Evolutionary conservation across 2,329 filamentous ascomycete genomes (phyloP), one percentile per base, ranked within the genome.

Genomic region (Aspergillus transmontanensis): DNA sequence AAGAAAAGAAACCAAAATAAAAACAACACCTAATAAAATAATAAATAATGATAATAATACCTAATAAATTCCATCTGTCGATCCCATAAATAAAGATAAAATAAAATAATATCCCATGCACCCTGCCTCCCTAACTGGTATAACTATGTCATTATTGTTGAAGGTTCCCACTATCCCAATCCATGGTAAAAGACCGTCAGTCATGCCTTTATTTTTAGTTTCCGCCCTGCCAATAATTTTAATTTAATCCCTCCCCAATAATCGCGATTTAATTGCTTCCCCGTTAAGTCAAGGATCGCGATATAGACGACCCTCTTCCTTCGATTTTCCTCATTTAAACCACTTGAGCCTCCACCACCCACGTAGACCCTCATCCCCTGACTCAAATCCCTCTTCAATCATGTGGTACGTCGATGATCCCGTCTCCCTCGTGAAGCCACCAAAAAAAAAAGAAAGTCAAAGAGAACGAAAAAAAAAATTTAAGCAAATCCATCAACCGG

Each of bases 341-440:
- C 11, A 45, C 43, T 12, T 36, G 12, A 36, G 34, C 34, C 34
- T 36, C 34, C 34, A 36, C 34, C 34, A 36, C 34, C 34, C 14
- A 36, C 34, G 14, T 36, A 48, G 11, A 51, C 6, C 46, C 46
- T 51, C 48, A 45, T 51, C 48, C n/a, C 50, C 41, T 32, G 39
- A 26, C 51, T 39, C 23, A 54, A 34, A 36, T 48, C 43, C 21
- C 57, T 32, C 57, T 41, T 50, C 43, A 56, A 66, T 53, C 63
- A 75, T 75, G 73, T 76, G 73, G 73, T 75, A 66, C 58, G 69
- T 67, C 10, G 41, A 23, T 30, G 43, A 46, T 19, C 21, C 36
- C 36, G 46, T 57, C 19, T 56, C 32, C 6, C 57, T 39, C 16
- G 34, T 43, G 14, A 55, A 36, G 16, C 19, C 19, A 36, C n/a